Evolutionary conservation across 78 protist genomes (phyloP).

Genomic region (Dictyostelium intermedium): DNA sequence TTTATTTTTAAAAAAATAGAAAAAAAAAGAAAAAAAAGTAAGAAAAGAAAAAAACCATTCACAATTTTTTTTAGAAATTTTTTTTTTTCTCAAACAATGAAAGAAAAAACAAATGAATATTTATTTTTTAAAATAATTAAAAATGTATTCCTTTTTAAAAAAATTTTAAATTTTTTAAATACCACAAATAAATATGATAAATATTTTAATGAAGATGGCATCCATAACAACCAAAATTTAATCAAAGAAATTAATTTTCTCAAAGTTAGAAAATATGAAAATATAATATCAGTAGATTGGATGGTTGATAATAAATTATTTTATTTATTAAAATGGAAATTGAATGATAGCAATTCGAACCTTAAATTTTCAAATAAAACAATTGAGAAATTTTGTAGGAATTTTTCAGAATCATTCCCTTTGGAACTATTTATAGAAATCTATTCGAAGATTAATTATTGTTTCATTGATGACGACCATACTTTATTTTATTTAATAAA

Average conservation of each 20-base stretch:
- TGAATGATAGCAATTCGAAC: background rate
- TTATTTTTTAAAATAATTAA: background rate
- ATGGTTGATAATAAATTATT: background rate
- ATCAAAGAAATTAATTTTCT: background rate
- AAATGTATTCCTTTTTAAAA: background rate
- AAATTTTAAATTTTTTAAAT: background rate
- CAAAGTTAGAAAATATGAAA: background rate
- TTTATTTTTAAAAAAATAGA: no score
- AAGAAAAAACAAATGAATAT: background rate
- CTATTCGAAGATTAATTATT: background rate
- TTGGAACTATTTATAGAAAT: background rate
- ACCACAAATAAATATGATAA: background rate
- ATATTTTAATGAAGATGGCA: background rate
- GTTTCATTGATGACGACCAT: background rate
- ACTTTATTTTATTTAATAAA: background rate
- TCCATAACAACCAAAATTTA: background rate
- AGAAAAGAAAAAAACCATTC: background rate
- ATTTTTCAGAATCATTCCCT: background rate
- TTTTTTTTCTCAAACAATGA: background rate
- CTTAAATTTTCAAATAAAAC: background rate
- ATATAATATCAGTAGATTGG: background rate
- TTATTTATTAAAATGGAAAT: constrained; percentile 3
- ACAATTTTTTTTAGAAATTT: background rate
- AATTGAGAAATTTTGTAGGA: background rate
- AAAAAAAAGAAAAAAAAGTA: background rate